Percentiles rank a stretch among this genome's conserved stretches.
phyloP scores from a whole-genome alignment of 177 flowering plant species.

The Telopea speciosissima region DNA sequence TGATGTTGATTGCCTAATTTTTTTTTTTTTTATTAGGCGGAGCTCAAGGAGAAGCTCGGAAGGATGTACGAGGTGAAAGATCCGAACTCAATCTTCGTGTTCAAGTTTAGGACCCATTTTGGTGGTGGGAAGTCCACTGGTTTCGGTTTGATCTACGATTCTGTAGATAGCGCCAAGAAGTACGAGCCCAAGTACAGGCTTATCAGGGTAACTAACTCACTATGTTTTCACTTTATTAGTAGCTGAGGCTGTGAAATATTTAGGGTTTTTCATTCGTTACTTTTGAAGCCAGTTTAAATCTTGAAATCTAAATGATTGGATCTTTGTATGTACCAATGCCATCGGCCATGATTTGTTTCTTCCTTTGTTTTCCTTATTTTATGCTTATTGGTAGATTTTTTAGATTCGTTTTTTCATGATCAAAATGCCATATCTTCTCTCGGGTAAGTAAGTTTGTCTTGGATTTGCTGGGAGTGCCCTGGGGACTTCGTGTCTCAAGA shows the following conservation, averaged over 20 bases:
- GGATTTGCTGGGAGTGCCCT: too few species aligned
- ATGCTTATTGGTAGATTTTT: too few species aligned
- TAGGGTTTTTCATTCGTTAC: background rate
- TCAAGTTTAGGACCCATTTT: conserved; percentile 78
- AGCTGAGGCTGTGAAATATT: background rate
- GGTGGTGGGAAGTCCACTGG: conserved; percentile 89
- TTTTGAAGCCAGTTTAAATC: background rate
- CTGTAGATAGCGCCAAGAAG: conserved; percentile 79
- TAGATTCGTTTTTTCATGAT: too few species aligned
- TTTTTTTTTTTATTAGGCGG: conserved; percentile 35
- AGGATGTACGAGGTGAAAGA: conserved; percentile 70
- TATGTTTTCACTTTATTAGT: background rate
- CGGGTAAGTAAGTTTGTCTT: too few species aligned
- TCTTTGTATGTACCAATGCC: too few species aligned
- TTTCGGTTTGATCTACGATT: conserved; percentile 71
- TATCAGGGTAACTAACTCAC: conserved; percentile 46
- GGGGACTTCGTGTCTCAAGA: too few species aligned
- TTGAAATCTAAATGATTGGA: background rate
- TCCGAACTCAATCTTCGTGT: conserved; percentile 61
- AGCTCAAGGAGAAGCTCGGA: conserved; percentile 60
- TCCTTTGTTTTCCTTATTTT: too few species aligned
- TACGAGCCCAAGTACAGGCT: conserved; percentile 77
- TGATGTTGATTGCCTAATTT: background rate
- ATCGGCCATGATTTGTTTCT: too few species aligned
- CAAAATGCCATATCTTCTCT: too few species aligned